Evolutionary conservation across 129 eudicot genomes (phyloP), one percentile per base, ranked within the genome.

Genomic region (Ambrosia trifida): DNA sequence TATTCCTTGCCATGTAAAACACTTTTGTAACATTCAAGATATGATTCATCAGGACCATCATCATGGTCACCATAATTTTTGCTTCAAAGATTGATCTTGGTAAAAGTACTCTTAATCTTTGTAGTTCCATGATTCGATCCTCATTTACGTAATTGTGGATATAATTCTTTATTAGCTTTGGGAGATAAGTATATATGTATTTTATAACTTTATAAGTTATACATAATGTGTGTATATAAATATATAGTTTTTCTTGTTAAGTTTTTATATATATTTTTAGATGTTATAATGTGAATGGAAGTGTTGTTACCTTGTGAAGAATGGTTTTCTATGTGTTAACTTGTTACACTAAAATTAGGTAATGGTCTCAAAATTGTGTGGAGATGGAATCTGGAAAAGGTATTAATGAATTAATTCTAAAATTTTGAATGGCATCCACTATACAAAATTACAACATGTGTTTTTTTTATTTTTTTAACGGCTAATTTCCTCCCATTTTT

Each of bases 1-100:
- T 64, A 89, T 92, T 4, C 98, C 96, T n/a, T 89, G 96, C 63
- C 86, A 81, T 50, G 91, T 92, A 40, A 40, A 40, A 40, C 20
- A 49, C 20, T 49, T 49, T n/a, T 49, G 54, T 10, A 40, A 40
- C 9, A 40, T 40, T 40, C 44, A 40, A 40, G 4, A 8, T 10
- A 40, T 40, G 44, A 40, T 40, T 40, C 44, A 40, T 40, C 44
- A 40, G 10, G 44, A 40, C 9, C 53, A 47, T 14, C 53, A 47
- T 1, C 53, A 47, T n/a, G n/a, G n/a, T 47, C 53, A 47, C 18
- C 53, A 47, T 47, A 47, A 6, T 47, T 47, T 47, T 19, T 47
- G 53, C 53, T 47, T 47, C 19, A 47, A 47, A 47, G 52, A 13
- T 46, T 46, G 16, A 46, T 46, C 52, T 3, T 5, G 0, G 9